A percentile compares a stretch with the other conserved stretches of the same genome.
Conservation (phyloP, 352 stramenopile species). For the Phytophthora europaea region DNA sequence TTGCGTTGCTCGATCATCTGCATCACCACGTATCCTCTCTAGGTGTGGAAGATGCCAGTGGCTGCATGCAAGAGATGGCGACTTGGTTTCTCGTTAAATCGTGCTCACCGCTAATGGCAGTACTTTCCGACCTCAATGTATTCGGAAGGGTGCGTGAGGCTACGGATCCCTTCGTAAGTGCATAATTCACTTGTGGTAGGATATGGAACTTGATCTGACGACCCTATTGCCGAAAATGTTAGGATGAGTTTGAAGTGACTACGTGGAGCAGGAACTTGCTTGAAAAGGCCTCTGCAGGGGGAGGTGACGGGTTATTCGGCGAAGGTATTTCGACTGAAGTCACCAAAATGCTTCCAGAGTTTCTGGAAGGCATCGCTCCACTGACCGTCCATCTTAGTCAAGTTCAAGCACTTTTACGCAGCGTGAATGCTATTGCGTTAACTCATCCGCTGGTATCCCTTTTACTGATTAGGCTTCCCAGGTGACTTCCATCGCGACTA, state of each 20-base stretch:
- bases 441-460: conserved; percentile 34
- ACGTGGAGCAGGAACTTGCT: conserved; percentile 50
- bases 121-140: conserved; percentile 61
- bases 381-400: conserved; percentile 47
- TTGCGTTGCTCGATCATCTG: conserved; percentile 62
- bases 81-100: conserved; percentile 71
- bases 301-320: conserved; percentile 46
- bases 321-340: conserved; percentile 28
- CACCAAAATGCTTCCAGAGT: conserved; percentile 47
- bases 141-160: conserved; percentile 52
- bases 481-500: background rate
- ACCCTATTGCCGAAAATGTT: conserved; percentile 7
- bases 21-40: conserved; percentile 45
- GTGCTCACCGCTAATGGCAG: conserved; percentile 58
- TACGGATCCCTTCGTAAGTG: conserved; percentile 69
- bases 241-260: conserved; percentile 63
- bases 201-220: conserved; percentile 12
- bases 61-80: conserved; percentile 41
- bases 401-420: conserved; percentile 51
- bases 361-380: conserved; percentile 34
- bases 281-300: conserved; percentile 30
- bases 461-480: background rate
- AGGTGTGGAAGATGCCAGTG: conserved; percentile 47
- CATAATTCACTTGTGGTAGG: background rate
- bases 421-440: conserved; percentile 34